Conservation (phyloP, 1,139 yeast genomes). For the Williopsis jadinii region DNA sequence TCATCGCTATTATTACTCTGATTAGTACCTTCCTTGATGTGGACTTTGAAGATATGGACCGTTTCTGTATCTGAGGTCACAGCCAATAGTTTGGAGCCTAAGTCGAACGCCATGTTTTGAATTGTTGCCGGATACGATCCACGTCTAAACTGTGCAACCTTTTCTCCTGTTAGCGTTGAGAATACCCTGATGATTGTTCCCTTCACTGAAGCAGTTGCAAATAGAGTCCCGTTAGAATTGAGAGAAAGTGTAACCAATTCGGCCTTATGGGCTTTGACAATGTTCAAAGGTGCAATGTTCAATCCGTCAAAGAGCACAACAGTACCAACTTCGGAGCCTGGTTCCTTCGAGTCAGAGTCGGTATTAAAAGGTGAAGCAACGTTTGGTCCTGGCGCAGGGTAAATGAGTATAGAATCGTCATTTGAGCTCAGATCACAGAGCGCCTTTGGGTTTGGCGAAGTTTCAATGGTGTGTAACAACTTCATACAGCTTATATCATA, state of each 20-base stretch:
- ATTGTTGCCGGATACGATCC: slow-evolving; percentile 61
- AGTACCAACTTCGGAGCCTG: slow-evolving; percentile 9
- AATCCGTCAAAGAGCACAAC: slow-evolving; percentile 52
- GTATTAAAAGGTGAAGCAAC: slow-evolving; percentile 13
- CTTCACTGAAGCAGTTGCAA: slow-evolving; percentile 65
- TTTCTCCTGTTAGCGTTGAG: slow-evolving; percentile 27
- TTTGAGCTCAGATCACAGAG: slow-evolving; percentile 44
- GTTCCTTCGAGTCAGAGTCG: neutral
- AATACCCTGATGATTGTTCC: slow-evolving; percentile 67
- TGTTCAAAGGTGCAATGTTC: slow-evolving; percentile 44
- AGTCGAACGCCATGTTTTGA: slow-evolving; percentile 47
- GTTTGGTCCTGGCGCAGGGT: slow-evolving; percentile 28
- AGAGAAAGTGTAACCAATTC: slow-evolving; percentile 40
- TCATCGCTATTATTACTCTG: slow-evolving; percentile 18
- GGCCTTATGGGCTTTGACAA: slow-evolving; percentile 54
- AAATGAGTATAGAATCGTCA: slow-evolving; percentile 42
- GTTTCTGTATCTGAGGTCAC: slow-evolving; percentile 66
- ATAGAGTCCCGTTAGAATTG: slow-evolving; percentile 42
- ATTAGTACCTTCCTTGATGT: too few relatives aligned
- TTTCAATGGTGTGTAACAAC: slow-evolving; percentile 55
- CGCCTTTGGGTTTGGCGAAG: slow-evolving; percentile 31
- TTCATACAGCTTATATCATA: slow-evolving; percentile 72
- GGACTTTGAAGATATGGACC: slow-evolving; percentile 49
- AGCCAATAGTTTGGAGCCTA: slow-evolving; percentile 45
- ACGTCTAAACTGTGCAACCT: slow-evolving; percentile 52